Percentiles rank a stretch among this genome's conserved stretches.
Conservation (phyloP, 176 grass and related monocot genomes). For the Raddia guianensis region DNA sequence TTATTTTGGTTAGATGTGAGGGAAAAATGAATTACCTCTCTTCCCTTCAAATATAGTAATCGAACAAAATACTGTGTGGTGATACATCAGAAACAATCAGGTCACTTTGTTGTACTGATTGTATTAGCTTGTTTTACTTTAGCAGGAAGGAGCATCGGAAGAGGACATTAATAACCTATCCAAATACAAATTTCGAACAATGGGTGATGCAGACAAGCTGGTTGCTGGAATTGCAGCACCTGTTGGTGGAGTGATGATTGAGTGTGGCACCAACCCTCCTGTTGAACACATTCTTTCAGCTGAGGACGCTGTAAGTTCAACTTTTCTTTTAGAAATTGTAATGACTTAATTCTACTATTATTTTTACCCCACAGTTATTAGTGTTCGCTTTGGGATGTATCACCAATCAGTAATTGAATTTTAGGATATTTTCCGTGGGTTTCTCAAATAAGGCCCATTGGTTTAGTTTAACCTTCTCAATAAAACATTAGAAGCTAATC, state of each 20-base stretch:
- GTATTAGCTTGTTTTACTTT: conserved; percentile 25
- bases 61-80: not conserved
- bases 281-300: conserved; percentile 76
- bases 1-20: not conserved
- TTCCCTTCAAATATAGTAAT: not conserved
- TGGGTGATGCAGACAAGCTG: conserved; percentile 73
- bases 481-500: not conserved
- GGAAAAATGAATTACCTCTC: no score
- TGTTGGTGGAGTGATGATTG: conserved; percentile 73
- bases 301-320: conserved; percentile 82
- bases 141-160: conserved; percentile 95
- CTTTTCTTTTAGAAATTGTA: not conserved
- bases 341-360: not conserved
- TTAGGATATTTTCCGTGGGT: conserved; percentile 1
- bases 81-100: not conserved
- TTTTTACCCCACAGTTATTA: conserved; percentile 6
- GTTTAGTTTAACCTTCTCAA: not conserved
- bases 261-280: conserved; percentile 73
- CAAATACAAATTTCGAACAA: conserved; percentile 78
- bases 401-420: not conserved
- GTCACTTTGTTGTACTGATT: not conserved
- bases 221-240: conserved; percentile 62
- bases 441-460: not conserved
- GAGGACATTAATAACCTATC: conserved; percentile 78
- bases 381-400: not conserved